Percentiles rank a stretch among this genome's conserved stretches.
phyloP scores from a whole-genome alignment of 768 basidiomycete genomes.

The Phylloporus scabripes region DNA sequence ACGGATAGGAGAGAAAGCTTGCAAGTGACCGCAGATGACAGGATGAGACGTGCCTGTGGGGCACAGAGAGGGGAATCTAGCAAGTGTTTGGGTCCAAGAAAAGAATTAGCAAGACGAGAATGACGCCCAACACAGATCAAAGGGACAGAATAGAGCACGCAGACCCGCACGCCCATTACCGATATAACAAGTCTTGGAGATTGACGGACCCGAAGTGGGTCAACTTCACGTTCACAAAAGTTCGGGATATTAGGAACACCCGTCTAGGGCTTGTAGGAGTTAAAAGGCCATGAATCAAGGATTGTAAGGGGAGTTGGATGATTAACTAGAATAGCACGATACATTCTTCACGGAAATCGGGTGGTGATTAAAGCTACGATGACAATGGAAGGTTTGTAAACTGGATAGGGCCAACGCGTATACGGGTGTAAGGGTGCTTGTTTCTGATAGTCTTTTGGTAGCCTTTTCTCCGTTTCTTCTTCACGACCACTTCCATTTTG shows the following conservation, averaged over 20 bases:
- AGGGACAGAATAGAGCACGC: slow-evolving; percentile 17
- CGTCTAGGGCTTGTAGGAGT: slow-evolving; percentile 21
- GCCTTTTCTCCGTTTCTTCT: slow-evolving; percentile 98
- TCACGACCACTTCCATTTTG: slow-evolving; percentile 84
- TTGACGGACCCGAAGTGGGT: slow-evolving; percentile 25
- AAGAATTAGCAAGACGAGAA: slow-evolving; percentile 16
- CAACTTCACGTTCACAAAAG: slow-evolving; percentile 21
- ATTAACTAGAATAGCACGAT: background rate
- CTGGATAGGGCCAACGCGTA: slow-evolving; percentile 81
- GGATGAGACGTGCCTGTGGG: slow-evolving; percentile 25
- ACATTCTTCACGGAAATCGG: background rate
- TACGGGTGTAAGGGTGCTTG: slow-evolving; percentile 93
- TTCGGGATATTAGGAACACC: slow-evolving; percentile 24
- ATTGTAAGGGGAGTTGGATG: background rate
- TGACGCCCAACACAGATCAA: slow-evolving; percentile 13
- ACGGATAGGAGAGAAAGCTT: slow-evolving; percentile 53
- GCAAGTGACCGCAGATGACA: slow-evolving; percentile 18
- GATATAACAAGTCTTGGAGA: slow-evolving; percentile 21
- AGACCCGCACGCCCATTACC: slow-evolving; percentile 18
- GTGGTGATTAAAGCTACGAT: slow-evolving; percentile 12
- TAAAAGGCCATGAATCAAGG: slow-evolving; percentile 6
- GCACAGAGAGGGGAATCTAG: slow-evolving; percentile 19
- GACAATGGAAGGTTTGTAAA: slow-evolving; percentile 34
- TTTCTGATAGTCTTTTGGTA: slow-evolving; percentile 91
- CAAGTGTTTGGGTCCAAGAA: slow-evolving; percentile 34